Evolutionary conservation across 768 basidiomycete genomes (phyloP).

Genomic region (Suillus fuscotomentosus): DNA sequence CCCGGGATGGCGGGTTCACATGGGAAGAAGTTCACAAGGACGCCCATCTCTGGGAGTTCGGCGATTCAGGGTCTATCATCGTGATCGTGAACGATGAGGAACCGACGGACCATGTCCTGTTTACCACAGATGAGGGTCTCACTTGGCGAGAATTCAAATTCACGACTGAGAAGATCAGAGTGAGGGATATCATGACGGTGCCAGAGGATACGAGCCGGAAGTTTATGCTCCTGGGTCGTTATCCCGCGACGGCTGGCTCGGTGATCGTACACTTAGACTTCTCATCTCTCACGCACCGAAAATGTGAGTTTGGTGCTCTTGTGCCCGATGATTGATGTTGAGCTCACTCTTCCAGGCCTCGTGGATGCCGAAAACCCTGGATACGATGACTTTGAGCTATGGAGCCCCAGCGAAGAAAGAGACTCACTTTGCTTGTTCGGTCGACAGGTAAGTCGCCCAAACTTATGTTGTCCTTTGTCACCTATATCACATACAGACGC

Average conservation of each 20-base stretch:
- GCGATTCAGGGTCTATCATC: slow-evolving; percentile 92
- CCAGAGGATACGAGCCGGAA: slow-evolving; percentile 87
- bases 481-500: slow-evolving; percentile 47
- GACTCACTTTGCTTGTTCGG: slow-evolving; percentile 90
- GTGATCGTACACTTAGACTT: slow-evolving; percentile 89
- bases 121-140: slow-evolving; percentile 86
- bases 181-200: slow-evolving; percentile 81
- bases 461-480: neutral
- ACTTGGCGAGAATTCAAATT: slow-evolving; percentile 90
- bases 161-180: slow-evolving; percentile 63
- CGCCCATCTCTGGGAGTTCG: slow-evolving; percentile 97
- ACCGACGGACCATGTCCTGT: slow-evolving; percentile 85
- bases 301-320: slow-evolving; percentile 55
- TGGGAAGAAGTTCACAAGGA: slow-evolving; percentile 99
- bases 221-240: slow-evolving; percentile 81
- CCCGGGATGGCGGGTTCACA: slow-evolving; percentile 93
- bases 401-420: slow-evolving; percentile 93
- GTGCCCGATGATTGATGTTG: neutral
- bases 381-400: slow-evolving; percentile 93
- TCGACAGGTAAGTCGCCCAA: slow-evolving; percentile 56
- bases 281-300: slow-evolving; percentile 62
- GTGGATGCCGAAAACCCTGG: slow-evolving; percentile 68
- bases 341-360: slow-evolving; percentile 47
- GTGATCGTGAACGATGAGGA: slow-evolving; percentile 96
- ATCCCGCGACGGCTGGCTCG: slow-evolving; percentile 40